Conservation (phyloP, 208 protist genomes). For the Leishmania tarentolae region DNA sequence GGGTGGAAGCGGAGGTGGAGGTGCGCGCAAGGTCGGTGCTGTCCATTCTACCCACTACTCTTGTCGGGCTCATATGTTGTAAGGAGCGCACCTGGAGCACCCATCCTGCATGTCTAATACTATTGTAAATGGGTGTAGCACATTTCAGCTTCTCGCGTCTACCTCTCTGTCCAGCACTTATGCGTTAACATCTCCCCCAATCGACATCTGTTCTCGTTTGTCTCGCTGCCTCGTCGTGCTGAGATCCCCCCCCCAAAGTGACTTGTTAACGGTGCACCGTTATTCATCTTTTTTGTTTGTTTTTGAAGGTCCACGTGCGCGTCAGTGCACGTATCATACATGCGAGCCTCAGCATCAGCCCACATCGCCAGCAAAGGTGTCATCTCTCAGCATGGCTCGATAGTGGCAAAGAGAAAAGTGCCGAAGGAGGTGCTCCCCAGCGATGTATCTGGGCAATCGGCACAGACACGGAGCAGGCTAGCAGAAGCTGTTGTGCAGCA, state of each 20-base stretch:
- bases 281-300: background rate
- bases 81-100: background rate
- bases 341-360: background rate
- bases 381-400: background rate
- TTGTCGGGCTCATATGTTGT: background rate
- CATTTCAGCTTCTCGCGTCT: background rate
- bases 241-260: too few species aligned
- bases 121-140: background rate
- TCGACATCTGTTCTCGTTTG: background rate
- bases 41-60: background rate
- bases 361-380: background rate
- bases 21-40: background rate
- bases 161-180: background rate
- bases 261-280: background rate
- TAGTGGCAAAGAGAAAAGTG: background rate
- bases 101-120: background rate
- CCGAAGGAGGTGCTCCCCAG: background rate
- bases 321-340: background rate
- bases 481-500: conserved; percentile 25
- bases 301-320: background rate
- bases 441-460: background rate
- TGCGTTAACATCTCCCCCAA: background rate
- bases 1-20: too few species aligned
- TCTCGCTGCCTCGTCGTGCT: background rate
- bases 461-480: background rate